A percentile compares a stretch with the other conserved stretches of the same genome.
These are phyloP conservation scores for Helicocarpus griseus DNA, from an alignment of 2,329 filamentous ascomycete species.

Conservation along the genomic window DNA sequence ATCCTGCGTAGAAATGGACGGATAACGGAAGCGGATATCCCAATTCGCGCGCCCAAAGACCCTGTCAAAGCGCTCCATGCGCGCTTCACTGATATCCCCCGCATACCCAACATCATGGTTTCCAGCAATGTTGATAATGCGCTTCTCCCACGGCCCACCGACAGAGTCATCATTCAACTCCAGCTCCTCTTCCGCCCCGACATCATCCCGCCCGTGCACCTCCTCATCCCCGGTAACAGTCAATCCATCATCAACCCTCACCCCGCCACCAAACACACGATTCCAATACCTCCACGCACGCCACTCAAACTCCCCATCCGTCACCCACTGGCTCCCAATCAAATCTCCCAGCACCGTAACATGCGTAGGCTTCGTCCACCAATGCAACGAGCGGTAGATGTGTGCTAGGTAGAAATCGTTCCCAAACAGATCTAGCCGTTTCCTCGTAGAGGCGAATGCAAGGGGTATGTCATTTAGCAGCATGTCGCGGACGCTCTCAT, in stretches of 20 bases:
- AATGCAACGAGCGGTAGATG: conserved; percentile 72
- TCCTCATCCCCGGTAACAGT: conserved; percentile 22
- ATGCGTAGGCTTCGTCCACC: conserved; percentile 81
- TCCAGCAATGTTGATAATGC: conserved; percentile 80
- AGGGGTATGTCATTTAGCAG: conserved; percentile 59
- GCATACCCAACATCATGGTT: conserved; percentile 98
- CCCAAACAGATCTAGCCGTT: conserved; percentile 77
- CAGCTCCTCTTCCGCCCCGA: conserved; percentile 17
- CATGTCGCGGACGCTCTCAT: conserved; percentile 26
- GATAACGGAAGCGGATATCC: conserved; percentile 65
- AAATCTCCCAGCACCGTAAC: conserved; percentile 83
- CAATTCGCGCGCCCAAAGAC: conserved; percentile 85
- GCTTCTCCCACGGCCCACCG: conserved; percentile 50
- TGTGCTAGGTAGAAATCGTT: conserved; percentile 95
- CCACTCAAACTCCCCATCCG: conserved; percentile 68
- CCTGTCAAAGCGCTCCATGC: conserved; percentile 70
- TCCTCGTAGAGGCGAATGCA: conserved; percentile 58
- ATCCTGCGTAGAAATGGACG: conserved; percentile 16
- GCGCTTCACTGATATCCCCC: conserved; percentile 70
- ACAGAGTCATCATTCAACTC: conserved; percentile 31
- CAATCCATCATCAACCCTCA: conserved; percentile 47
- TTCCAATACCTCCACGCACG: conserved; percentile 71
- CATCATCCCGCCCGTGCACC: conserved; percentile 30
- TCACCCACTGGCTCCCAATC: conserved; percentile 90
- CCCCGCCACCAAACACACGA: conserved; percentile 60